phyloP scores from a whole-genome alignment of 2,329 filamentous ascomycete genomes.

The Verticillium zaregamsianum region DNA sequence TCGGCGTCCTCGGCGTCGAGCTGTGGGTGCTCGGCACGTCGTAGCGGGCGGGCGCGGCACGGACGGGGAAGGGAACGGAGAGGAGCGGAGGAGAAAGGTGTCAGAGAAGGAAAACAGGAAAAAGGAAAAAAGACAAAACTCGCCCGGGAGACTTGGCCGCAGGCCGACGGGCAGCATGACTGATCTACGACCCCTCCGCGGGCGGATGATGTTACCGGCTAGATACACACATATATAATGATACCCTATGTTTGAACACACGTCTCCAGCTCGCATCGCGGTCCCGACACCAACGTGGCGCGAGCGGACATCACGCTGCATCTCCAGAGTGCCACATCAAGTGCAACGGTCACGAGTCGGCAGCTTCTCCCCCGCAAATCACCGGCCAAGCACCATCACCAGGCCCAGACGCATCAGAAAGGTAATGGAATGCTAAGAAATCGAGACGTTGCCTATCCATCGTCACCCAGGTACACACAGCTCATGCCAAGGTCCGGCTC shows the following conservation, averaged over 20 bases:
- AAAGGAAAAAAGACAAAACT: no score
- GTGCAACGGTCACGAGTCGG: no score
- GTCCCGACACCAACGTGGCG: no score
- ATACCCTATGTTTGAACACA: neutral
- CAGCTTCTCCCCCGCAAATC: neutral
- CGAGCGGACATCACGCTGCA: no score
- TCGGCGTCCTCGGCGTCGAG: constrained; percentile 86
- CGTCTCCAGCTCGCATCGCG: no score
- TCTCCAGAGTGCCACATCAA: no score
- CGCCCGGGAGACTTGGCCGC: no score
- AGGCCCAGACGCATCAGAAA: neutral
- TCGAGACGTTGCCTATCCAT: neutral
- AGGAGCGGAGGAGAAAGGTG: neutral
- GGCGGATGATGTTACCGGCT: neutral
- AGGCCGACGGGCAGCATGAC: no score
- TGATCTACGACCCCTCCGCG: constrained; percentile 41
- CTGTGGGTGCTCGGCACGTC: constrained; percentile 79
- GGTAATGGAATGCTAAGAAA: neutral
- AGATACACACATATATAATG: neutral
- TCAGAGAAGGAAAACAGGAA: neutral
- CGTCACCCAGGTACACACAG: neutral
- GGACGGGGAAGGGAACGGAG: neutral
- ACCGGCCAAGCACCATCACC: neutral
- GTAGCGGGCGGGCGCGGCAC: neutral
- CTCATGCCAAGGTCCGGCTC: neutral